phyloP scores from a whole-genome alignment of 768 basidiomycete genomes.

The Suillus subluteus region DNA sequence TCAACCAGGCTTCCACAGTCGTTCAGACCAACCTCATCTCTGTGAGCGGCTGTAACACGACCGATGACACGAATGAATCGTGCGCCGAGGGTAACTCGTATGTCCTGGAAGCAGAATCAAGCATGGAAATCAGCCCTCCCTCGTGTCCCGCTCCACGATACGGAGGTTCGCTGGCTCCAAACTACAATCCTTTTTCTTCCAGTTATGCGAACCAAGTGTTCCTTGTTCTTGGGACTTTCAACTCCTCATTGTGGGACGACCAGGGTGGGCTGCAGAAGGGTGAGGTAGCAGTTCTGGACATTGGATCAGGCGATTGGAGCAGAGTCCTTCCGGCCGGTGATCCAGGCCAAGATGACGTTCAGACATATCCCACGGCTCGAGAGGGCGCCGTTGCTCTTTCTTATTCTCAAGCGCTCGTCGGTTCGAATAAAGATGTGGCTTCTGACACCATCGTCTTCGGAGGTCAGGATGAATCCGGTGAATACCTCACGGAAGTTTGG shows the following conservation, averaged over 20 bases:
- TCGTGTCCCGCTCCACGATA: constrained; percentile 70
- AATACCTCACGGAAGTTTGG: constrained; percentile 78
- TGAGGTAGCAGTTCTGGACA: constrained; percentile 74
- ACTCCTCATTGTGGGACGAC: constrained; percentile 70
- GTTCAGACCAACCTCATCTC: constrained; percentile 55
- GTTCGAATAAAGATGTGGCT: constrained; percentile 46
- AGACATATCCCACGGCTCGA: constrained; percentile 65
- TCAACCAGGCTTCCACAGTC: constrained; percentile 62
- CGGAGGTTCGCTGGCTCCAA: constrained; percentile 62
- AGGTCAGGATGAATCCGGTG: constrained; percentile 67
- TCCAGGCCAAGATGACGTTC: constrained; percentile 48
- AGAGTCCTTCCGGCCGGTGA: constrained; percentile 78
- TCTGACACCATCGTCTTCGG: constrained; percentile 82
- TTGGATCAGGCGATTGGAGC: constrained; percentile 66
- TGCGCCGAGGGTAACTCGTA: constrained; percentile 68
- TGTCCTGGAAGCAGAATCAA: constrained; percentile 42
- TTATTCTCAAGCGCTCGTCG: constrained; percentile 57
- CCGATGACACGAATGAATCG: constrained; percentile 39
- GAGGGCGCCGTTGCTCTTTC: constrained; percentile 72
- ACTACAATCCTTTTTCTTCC: constrained; percentile 46
- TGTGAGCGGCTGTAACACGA: constrained; percentile 63
- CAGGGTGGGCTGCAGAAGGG: constrained; percentile 60
- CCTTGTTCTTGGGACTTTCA: constrained; percentile 68
- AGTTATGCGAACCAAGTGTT: constrained; percentile 68
- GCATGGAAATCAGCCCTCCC: constrained; percentile 42